phyloP scores from a whole-genome alignment of 176 grass and related monocot species.

The Hyparrhenia diplandra region DNA sequence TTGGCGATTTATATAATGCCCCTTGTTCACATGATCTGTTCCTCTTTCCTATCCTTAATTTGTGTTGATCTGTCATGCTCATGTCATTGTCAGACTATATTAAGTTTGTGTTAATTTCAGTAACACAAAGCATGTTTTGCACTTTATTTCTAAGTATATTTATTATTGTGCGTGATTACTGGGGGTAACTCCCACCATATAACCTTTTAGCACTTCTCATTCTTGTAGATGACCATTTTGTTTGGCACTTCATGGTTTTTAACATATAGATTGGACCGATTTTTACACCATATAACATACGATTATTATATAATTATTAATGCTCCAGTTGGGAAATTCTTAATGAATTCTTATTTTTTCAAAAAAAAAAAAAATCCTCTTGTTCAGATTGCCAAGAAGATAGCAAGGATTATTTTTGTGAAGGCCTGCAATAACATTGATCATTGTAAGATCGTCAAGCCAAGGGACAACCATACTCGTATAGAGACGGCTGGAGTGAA shows the following conservation, averaged over 20 bases:
- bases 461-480: not conserved
- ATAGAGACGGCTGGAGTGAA: constrained; percentile 70
- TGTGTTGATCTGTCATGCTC: not conserved
- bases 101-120: not conserved
- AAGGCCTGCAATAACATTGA: constrained; percentile 57
- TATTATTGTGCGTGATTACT: not conserved
- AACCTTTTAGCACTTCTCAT: not conserved
- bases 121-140: not conserved
- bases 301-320: not conserved
- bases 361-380: not conserved
- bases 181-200: not conserved
- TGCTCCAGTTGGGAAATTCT: not conserved
- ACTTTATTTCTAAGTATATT: not conserved
- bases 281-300: too few species aligned
- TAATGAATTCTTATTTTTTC: not conserved
- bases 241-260: not conserved
- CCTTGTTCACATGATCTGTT: not conserved
- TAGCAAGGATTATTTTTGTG: constrained; percentile 53
- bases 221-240: not conserved
- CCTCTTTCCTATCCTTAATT: not conserved
- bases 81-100: not conserved
- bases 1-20: not conserved
- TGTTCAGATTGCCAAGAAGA: constrained; percentile 80
- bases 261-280: not conserved
- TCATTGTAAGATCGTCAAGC: constrained; percentile 25